phyloP scores from a whole-genome alignment of 371 early-diverging fungal genomes.

The Phascolomyces articulosus region DNA sequence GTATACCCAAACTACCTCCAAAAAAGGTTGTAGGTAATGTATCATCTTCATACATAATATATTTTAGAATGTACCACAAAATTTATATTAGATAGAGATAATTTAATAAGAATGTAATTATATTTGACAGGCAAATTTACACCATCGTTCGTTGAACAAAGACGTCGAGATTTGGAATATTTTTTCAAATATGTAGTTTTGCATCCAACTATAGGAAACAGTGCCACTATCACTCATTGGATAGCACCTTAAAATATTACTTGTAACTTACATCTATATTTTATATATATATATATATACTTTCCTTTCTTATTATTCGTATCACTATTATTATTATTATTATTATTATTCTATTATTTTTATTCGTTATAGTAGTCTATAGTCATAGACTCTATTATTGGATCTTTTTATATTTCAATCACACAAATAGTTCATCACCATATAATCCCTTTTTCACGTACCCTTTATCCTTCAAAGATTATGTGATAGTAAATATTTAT shows the following conservation, averaged over 20 bases:
- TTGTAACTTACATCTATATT: not conserved
- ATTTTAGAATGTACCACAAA: no score
- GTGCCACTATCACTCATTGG: constrained; percentile 47
- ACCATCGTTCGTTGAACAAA: constrained; percentile 55
- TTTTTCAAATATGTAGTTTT: constrained; percentile 58
- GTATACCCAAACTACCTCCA: constrained; percentile 57
- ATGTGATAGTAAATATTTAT: no score
- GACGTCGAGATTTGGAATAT: constrained; percentile 59
- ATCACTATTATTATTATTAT: not conserved
- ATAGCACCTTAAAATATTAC: constrained; percentile 35
- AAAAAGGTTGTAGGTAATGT: constrained; percentile 54
- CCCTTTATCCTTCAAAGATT: no score
- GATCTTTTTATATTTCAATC: no score
- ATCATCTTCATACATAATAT: no score
- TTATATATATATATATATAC: not conserved
- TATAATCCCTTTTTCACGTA: no score
- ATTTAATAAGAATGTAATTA: no score
- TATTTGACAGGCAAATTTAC: constrained; percentile 43
- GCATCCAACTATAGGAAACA: constrained; percentile 55
- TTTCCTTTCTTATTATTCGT: not conserved
- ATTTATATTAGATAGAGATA: no score
- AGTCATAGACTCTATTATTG: no score
- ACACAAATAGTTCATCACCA: no score
- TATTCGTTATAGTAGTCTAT: no score
- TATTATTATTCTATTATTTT: no score